Conservation (phyloP, 495 filamentous ascomycete genomes). For the Letharia columbiana region DNA sequence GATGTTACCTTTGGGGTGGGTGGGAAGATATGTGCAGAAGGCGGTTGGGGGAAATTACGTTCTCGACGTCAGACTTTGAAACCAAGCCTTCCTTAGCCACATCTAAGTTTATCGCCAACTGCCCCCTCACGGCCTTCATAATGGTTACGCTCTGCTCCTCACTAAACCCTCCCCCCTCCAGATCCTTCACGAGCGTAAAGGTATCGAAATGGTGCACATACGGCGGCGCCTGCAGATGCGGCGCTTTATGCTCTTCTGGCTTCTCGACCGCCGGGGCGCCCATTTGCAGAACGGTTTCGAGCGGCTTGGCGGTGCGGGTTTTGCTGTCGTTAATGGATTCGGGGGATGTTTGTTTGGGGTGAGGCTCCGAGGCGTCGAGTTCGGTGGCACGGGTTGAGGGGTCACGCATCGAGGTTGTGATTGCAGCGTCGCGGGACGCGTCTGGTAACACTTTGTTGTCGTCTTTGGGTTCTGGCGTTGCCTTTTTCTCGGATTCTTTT, state of each 20-base stretch:
- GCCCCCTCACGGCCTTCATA: constrained; percentile 24
- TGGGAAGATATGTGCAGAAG: not conserved
- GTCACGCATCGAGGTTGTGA: constrained; percentile 11
- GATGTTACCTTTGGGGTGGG: not conserved
- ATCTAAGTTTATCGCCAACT: constrained; percentile 70
- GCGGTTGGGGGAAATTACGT: constrained; percentile 32
- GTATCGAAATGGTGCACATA: constrained; percentile 97
- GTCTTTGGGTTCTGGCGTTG: constrained; percentile 22
- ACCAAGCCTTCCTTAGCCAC: constrained; percentile 68
- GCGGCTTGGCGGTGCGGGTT: constrained; percentile 37
- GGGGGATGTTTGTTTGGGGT: constrained; percentile 29
- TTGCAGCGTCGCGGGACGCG: constrained; percentile 15
- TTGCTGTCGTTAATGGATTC: constrained; percentile 18
- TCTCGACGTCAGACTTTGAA: constrained; percentile 71
- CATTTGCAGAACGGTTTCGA: constrained; percentile 60
- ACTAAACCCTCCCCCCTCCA: constrained; percentile 62
- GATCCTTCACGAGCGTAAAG: constrained; percentile 71
- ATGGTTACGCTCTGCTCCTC: constrained; percentile 32
- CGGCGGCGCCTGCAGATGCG: constrained; percentile 60
- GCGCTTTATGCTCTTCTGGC: constrained; percentile 42
- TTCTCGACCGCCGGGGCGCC: constrained; percentile 31
- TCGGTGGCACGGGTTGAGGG: constrained; percentile 20
- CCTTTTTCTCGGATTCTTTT: constrained; percentile 23
- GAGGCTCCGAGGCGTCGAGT: constrained; percentile 27
- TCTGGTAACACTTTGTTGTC: constrained; percentile 20